Conservation (phyloP, 2,329 filamentous ascomycete genomes). For the Aspergillus sp. region DNA sequence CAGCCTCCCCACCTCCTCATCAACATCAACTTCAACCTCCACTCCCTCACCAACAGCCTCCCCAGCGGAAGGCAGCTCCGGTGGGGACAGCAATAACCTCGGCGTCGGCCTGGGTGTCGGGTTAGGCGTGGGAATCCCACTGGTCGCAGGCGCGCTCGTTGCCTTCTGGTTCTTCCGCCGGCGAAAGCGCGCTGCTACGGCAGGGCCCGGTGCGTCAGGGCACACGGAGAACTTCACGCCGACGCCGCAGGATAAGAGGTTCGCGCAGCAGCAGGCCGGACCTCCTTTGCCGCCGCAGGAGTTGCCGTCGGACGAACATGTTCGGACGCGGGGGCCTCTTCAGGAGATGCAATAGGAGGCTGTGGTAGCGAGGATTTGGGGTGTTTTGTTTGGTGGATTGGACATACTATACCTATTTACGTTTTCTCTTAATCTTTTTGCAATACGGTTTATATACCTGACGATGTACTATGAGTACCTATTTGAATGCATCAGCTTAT, state of each 20-base stretch:
- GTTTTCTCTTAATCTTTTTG: background rate
- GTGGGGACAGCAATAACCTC: background rate
- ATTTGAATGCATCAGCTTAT: too few species aligned
- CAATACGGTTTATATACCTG: too few species aligned
- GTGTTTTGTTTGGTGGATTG: background rate
- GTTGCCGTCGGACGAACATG: background rate
- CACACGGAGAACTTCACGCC: background rate
- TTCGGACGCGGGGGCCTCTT: background rate
- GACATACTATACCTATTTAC: background rate
- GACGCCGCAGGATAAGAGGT: background rate
- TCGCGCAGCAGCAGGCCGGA: background rate
- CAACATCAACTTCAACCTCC: background rate
- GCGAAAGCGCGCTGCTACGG: background rate
- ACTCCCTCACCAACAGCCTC: background rate
- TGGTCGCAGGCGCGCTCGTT: background rate
- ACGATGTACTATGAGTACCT: too few species aligned
- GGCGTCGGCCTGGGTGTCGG: conserved; percentile 5
- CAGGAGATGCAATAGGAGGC: background rate
- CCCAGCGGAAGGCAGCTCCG: background rate
- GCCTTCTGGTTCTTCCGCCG: conserved; percentile 1
- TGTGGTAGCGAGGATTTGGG: background rate
- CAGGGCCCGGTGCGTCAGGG: background rate
- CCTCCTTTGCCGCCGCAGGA: background rate
- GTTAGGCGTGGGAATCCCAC: conserved; percentile 4
- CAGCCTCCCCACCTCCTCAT: background rate